Evolutionary conservation across 2,329 filamentous ascomycete species (phyloP), one percentile per base, ranked within the genome.

Genomic region (Myriosclerotinia duriaeana): DNA sequence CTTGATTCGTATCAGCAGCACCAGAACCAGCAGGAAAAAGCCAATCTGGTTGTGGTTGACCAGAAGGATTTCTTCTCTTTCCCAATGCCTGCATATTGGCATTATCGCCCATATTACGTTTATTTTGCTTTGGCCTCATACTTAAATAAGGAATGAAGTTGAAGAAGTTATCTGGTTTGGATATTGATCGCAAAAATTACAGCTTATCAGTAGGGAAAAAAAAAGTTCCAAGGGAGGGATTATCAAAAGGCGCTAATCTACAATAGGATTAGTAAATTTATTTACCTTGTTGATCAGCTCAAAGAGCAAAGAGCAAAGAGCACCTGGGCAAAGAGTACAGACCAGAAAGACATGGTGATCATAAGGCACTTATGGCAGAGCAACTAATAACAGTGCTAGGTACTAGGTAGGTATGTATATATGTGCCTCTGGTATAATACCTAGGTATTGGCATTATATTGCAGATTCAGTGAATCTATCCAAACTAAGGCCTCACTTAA

Each of bases 51-150:
- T 74, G 69, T 60, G 73, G 64, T 46, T 71, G 66, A 59, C 67
- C 68, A 38, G 67, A 50, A 44, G 68, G 36, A 22, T 64, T 69
- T 67, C 71, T 76, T 36, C 74, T 69, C 70, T 76, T 75, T 40
- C 74, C 74, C 55, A 77, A 65, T 68, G 75, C 75, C 63, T 73
- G 71, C 67, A 72, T 69, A 52, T 77, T 77, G 20, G 76, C 71
- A 69, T 77, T 75, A 50, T 69, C 71, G 53, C 69, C 69, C 72
- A 74, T 74, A 8, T 14, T 50, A 8, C 58, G 58, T 50, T 61
- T 61, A n/a, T 40, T 61, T 36, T 50, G 58, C 44, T 61, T 61
- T 26, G 44, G 44, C 44, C 58, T 61, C 58, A 61, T 61, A 17
- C 44, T 61, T 50, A 38, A 34, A 34, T 34, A 34, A 38, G 38